phyloP scores from a whole-genome alignment of 306 rosid genomes.

The Crataegus laevigata region DNA sequence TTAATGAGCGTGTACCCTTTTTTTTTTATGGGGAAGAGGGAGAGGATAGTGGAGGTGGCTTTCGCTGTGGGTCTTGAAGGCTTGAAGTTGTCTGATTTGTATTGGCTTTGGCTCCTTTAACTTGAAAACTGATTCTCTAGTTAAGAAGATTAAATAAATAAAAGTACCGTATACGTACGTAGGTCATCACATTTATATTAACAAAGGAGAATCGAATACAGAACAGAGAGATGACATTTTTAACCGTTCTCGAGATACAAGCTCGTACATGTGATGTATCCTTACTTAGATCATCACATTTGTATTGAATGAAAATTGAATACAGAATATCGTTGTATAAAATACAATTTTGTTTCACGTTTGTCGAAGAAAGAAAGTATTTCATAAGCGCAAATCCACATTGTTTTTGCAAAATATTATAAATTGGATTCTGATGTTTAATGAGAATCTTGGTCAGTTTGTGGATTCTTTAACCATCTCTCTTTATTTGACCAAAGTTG shows the following conservation, averaged over 20 bases:
- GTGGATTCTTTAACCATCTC: neutral
- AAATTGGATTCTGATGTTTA: neutral
- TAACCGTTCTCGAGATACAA: no score
- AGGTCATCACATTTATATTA: no score
- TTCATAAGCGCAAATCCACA: neutral
- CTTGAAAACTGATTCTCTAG: neutral
- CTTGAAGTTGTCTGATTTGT: neutral
- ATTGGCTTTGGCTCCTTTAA: neutral
- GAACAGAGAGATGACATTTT: no score
- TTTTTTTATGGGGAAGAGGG: conserved; percentile 1
- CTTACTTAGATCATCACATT: no score
- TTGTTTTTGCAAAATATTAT: neutral
- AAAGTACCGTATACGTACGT: neutral
- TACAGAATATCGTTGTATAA: neutral
- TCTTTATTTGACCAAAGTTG: neutral
- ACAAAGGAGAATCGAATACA: no score
- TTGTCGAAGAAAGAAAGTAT: neutral
- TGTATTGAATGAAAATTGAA: no score
- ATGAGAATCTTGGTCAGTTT: neutral
- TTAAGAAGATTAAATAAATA: no score
- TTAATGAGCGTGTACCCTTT: neutral
- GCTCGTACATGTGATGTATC: no score
- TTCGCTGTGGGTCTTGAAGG: neutral
- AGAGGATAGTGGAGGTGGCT: neutral
- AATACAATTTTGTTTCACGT: neutral